Evolutionary conservation across 2,329 filamentous ascomycete genomes (phyloP).

Genomic region (Tolypocladium ophioglossoides): DNA sequence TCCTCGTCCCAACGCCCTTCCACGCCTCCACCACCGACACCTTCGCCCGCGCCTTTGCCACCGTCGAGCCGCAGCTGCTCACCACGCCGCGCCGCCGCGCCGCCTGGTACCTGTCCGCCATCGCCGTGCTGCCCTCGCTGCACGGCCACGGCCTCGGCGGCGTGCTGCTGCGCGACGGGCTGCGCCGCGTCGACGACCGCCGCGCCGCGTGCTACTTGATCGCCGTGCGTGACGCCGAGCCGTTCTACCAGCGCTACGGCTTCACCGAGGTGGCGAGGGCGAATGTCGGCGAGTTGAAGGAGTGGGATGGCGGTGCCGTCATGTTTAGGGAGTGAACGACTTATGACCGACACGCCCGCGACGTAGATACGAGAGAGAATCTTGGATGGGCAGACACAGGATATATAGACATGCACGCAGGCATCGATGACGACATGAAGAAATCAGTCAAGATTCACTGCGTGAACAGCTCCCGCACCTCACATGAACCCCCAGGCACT

Average conservation of each 20-base stretch:
- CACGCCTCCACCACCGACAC: slow-evolving; percentile 9
- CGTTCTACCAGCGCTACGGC: slow-evolving; percentile 21
- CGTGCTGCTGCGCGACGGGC: slow-evolving; percentile 18
- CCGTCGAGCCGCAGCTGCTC: slow-evolving; percentile 14
- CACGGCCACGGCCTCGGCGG: slow-evolving; percentile 22
- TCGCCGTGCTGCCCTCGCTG: slow-evolving; percentile 18
- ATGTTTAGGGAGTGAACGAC: slow-evolving; percentile 24
- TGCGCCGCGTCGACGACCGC: slow-evolving; percentile 16
- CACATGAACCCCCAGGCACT: background rate
- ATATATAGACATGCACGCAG: background rate
- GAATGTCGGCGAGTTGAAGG: slow-evolving; percentile 23
- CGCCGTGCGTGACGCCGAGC: slow-evolving; percentile 18
- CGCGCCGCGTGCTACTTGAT: slow-evolving; percentile 21
- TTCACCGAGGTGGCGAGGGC: slow-evolving; percentile 22
- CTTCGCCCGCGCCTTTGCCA: slow-evolving; percentile 15
- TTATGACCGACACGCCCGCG: background rate
- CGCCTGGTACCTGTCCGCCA: slow-evolving; percentile 24
- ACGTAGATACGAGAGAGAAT: rapidly evolving
- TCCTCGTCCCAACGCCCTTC: slow-evolving; percentile 13
- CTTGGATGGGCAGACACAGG: background rate
- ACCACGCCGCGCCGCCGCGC: slow-evolving; percentile 15
- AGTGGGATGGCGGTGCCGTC: slow-evolving; percentile 24
- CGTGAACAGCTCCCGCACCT: background rate
- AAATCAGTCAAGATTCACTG: background rate
- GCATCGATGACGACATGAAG: rapidly evolving